Base-by-base conservation (phyloP, 352 stramenopile species). In the Globisporangium heterothallicum region DNA sequence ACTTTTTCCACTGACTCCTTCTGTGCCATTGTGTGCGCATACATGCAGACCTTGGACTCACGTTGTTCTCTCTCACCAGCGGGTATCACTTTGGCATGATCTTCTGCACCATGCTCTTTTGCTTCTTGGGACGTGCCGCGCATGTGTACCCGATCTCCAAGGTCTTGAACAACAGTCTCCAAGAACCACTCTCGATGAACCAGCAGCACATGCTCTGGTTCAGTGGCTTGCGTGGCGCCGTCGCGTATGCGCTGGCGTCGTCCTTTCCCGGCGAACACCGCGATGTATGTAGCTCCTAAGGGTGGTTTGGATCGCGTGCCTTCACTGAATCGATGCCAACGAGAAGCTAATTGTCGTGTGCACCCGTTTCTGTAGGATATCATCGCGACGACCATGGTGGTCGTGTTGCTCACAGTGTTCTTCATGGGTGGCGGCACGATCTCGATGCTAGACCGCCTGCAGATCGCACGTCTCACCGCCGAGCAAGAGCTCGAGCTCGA, bases 151-250 rank as follows among this genome's bases (percentile, higher is more conserved):
- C 88, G 18, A 72, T 97, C 22, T 78, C 75, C 12, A 71, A 53
- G 40, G 2, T 91, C 5, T 49, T 90, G 26, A 91, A 92, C 59
- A 29, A 30, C 22, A 48, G 77, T n/a, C 70, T 78, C 44, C 73
- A 76, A n/a, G 62, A 61, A 18, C 66, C 72, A 19, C 88, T 91
- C 54, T 84, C 74, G 10, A 62, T 71, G 32, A 96, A 96, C 61
- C 91, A 94, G 51, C 85, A 95, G 58, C 86, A 97, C 68, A 94
- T 97, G 84, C 87, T 98, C 54, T 97, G 86, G 84, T 97, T 97
- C 70, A 90, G 86, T 26, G 94, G 94, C 8, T 72, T 98, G 38
- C 84, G 94, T 25, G 92, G 92, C 26, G 92, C 92, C 21, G 86
- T 98, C 6, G 89, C 91, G 0, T 98, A 96, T 58, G 86, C 88